Evolutionary conservation across 768 basidiomycete species (phyloP), one percentile per base, ranked within the genome.

Genomic region (Amyloporia xantha): DNA sequence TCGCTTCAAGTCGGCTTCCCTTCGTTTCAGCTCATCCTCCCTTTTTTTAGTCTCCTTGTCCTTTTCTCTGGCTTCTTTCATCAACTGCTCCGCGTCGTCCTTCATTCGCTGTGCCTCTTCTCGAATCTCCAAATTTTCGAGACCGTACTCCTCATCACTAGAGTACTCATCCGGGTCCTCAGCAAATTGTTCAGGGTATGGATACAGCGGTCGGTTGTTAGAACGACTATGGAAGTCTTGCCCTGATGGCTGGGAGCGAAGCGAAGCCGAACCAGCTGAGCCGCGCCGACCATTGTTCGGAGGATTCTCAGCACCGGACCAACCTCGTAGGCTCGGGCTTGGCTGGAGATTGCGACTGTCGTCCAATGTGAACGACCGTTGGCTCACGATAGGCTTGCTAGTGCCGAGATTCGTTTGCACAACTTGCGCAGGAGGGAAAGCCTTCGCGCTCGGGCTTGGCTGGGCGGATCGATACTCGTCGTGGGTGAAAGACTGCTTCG

Each of bases 21-120:
- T 49, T 42, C 54, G 58, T 46, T 48, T 57, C 1, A 64, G 58
- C 23, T 73, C 73, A 15, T 70, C 70, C 23, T 65, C 71, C 41
- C 58, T 68, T 7, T 30, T 50, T 35, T 38, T 55, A 3, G 62
- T 58, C 5, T 62, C 62, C 33, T 63, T 59, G 19, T 67, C 64
- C 4, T 62, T 65, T 42, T 54, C 57, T 26, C 37, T 60, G 13
- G 63, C 69, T 11, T 69, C 68, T 28, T 66, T 64, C 43, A 69
- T 65, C 43, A 54, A 59, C 36, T 44, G 47, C 20, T 44, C 50
- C 7, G 51, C 50, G 60, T 64, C 54, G 50, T 59, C 50, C 57
- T 62, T 44, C 59, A 49, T 58, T 61, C 57, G 47, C 19, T 52
- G 45, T 26, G 36, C 46, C 30, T 52, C 51, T 37, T 52, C 51